A percentile compares a stretch with the other conserved stretches of the same genome.
Evolutionary conservation across 257 asterid genomes (phyloP).

Genomic region (Prunella vulgaris): DNA sequence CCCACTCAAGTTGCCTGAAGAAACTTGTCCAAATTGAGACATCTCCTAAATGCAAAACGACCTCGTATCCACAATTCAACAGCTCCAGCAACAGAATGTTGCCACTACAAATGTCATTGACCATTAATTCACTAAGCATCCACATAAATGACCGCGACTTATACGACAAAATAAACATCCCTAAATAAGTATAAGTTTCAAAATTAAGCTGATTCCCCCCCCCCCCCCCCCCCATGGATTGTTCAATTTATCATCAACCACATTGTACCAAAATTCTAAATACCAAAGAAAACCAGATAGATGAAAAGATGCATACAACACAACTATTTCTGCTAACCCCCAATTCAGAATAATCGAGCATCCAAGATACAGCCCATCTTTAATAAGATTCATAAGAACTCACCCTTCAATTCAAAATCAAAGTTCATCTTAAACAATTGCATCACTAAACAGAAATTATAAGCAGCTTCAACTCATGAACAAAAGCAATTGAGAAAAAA

Average conservation of each 20-base stretch:
- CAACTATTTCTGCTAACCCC: neutral
- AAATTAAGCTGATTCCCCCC: neutral
- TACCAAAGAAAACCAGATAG: neutral
- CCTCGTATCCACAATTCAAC: constrained; percentile 3
- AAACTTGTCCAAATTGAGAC: constrained; percentile 73
- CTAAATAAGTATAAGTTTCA: neutral
- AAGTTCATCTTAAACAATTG: neutral
- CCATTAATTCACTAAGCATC: neutral
- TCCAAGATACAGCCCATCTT: neutral
- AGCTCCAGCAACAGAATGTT: no score
- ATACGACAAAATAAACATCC: neutral
- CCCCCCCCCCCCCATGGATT: no score
- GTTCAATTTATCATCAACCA: neutral
- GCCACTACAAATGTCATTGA: constrained; percentile 16
- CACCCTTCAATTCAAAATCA: constrained; percentile 1
- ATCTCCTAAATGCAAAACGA: constrained; percentile 29
- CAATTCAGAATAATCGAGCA: neutral
- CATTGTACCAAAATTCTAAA: neutral
- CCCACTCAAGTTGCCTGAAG: constrained; percentile 61
- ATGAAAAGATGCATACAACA: neutral
- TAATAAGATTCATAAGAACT: neutral
- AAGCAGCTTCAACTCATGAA: constrained; percentile 1
- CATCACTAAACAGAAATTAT: constrained; percentile 1
- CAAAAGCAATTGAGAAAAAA: neutral
- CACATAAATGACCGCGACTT: neutral